Conservation (phyloP, 257 asterid species). For the Agastache rugosa region DNA sequence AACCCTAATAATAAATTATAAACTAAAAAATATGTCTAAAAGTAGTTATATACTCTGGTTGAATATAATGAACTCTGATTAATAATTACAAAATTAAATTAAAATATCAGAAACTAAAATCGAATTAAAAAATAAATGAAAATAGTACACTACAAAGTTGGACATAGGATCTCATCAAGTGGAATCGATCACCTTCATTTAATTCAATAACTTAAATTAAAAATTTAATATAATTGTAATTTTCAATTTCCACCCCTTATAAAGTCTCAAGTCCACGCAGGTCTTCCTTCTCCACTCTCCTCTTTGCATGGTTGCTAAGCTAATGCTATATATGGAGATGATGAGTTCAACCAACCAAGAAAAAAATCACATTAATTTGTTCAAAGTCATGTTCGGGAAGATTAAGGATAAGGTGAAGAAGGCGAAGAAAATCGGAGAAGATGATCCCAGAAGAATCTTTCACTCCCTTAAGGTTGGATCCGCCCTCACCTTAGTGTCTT, state of each 20-base stretch:
- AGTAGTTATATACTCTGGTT: too few relatives aligned
- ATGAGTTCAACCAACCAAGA: background rate
- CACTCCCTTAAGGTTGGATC: constrained; percentile 66
- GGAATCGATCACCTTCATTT: background rate
- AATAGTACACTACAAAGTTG: too few relatives aligned
- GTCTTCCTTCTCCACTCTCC: background rate
- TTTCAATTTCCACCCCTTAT: constrained; percentile 12
- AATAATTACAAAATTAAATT: too few relatives aligned
- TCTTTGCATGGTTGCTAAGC: constrained; percentile 9
- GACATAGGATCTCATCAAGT: background rate
- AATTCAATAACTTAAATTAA: background rate
- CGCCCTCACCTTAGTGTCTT: constrained; percentile 61
- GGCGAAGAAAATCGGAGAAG: constrained; percentile 49
- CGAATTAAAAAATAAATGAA: too few relatives aligned
- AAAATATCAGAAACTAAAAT: too few relatives aligned
- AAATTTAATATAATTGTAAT: background rate
- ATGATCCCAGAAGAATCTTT: constrained; percentile 64
- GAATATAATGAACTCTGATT: too few relatives aligned
- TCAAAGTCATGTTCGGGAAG: constrained; percentile 29
- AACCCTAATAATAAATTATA: too few relatives aligned
- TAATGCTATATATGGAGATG: too few relatives aligned
- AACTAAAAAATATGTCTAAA: too few relatives aligned
- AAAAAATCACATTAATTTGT: constrained; percentile 7
- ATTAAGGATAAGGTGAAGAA: constrained; percentile 7
- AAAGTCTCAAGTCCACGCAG: constrained; percentile 5